Evolutionary conservation across 2,329 filamentous ascomycete genomes (phyloP), one percentile per base, ranked within the genome.

Genomic region (Xylariomycetidae sp.): DNA sequence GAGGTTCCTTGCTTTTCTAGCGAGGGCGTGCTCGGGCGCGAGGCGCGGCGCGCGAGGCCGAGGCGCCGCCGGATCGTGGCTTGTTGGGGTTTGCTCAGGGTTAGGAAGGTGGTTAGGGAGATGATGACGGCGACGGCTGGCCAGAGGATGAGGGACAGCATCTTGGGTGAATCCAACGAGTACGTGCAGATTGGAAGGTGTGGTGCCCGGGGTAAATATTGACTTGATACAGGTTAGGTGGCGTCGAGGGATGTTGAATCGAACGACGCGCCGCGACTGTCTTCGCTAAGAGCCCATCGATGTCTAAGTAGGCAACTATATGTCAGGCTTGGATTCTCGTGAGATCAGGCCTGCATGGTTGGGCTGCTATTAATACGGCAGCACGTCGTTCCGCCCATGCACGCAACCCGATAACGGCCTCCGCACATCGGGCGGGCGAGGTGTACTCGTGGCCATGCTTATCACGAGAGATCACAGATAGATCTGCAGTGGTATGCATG

Each of bases 1-100:
- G 49, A 40, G 15, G 36, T 13, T 4, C 31, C 29, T 28, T 49
- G 43, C 28, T 52, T 49, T 36, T 53, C 49, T 4, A 51, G 37
- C 15, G 26, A 29, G 13, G 47, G 46, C 2, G 46, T 54, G 24
- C 37, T 46, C 5, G 46, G 43, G 13, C 42, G 42, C 8, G 31
- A 39, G 13, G 36, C 24, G 24, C 15, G 26, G 14, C 34, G 29
- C n/a, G 32, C 19, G 18, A 48, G 33, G n/a, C 48, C 42, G 16
- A 48, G 31, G 18, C 43, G 46, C 29, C 34, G 38, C n/a, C 44
- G 28, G 2, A 46, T 36, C 18, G 39, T 40, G 43, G 46, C 23
- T 24, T 42, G 44, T 19, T 38, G 42, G 4, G 35, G 18, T 20
- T 32, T 36, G 8, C 24, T 42, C 2, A 52, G 32, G 4, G 40